Percentiles rank a stretch among this genome's conserved stretches.
phyloP scores from a whole-genome alignment of 2,329 filamentous ascomycete species.

The Alternaria viburni region DNA sequence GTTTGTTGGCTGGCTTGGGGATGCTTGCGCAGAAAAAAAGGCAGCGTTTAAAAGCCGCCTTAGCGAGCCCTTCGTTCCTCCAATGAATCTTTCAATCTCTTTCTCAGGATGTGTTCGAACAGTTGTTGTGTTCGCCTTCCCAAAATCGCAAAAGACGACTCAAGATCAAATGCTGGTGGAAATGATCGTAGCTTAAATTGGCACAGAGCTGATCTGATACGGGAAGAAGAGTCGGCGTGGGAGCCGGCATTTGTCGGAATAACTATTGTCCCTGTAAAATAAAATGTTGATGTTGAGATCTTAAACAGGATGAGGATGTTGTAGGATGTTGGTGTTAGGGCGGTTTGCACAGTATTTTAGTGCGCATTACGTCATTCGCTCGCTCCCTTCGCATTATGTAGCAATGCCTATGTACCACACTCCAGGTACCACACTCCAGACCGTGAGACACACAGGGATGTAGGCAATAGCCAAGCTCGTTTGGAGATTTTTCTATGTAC shows the following conservation, averaged over 20 bases:
- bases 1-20: background rate
- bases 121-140: background rate
- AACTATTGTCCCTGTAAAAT: background rate
- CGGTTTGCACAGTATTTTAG: background rate
- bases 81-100: background rate
- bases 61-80: background rate
- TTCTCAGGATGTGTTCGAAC: background rate
- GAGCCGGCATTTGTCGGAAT: background rate
- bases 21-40: background rate
- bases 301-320: background rate
- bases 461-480: background rate
- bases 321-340: background rate
- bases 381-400: background rate
- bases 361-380: conserved; percentile 6
- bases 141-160: background rate
- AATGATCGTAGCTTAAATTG: background rate
- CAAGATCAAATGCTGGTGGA: background rate
- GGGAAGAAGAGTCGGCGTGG: background rate
- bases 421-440: background rate
- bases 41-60: background rate
- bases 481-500: background rate
- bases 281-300: background rate
- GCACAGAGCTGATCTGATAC: too few relatives aligned
- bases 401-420: background rate
- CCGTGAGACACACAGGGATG: background rate